phyloP scores from a whole-genome alignment of 2,329 filamentous ascomycete species.

The Verticillium klebahnii region DNA sequence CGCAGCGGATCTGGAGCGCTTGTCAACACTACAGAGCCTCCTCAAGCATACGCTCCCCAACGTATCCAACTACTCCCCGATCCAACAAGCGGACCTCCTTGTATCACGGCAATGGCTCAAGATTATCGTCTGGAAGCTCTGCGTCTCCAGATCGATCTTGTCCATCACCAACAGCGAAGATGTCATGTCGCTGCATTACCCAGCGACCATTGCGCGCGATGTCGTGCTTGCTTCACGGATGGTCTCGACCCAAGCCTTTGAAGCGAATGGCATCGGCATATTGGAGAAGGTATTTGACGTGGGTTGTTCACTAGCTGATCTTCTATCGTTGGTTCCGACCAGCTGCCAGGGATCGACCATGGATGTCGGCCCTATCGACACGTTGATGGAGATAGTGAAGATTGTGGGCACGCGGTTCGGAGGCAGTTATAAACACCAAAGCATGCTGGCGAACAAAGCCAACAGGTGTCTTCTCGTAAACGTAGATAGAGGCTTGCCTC shows the following conservation, averaged over 20 bases:
- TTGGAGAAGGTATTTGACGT: conserved; percentile 29
- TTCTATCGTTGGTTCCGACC: conserved; percentile 7
- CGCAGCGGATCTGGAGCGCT: background rate
- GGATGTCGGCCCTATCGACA: conserved; percentile 1
- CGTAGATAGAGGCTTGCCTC: background rate
- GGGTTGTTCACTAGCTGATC: conserved; percentile 24
- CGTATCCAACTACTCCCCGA: conserved; percentile 10
- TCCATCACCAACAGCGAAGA: conserved; percentile 12
- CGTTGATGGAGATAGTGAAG: conserved; percentile 3
- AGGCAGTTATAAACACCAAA: background rate
- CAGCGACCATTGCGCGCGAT: conserved; percentile 18
- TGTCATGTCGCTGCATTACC: conserved; percentile 20
- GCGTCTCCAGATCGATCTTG: conserved; percentile 16
- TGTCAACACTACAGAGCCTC: conserved; percentile 2
- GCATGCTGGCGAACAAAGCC: conserved; percentile 3
- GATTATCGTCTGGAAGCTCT: conserved; percentile 21
- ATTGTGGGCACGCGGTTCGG: conserved; percentile 5
- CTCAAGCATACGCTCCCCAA: conserved; percentile 1
- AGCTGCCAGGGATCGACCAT: conserved; percentile 1
- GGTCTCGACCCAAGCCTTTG: conserved; percentile 19
- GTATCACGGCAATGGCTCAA: conserved; percentile 22
- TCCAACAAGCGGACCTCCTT: conserved; percentile 19
- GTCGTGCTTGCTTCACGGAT: conserved; percentile 17
- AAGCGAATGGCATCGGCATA: conserved; percentile 26
- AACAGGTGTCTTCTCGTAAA: conserved; percentile 1